Percentiles rank a stretch among this genome's conserved stretches.
Evolutionary conservation across 257 asterid genomes (phyloP).

Genomic region (Eucommia ulmoides): DNA sequence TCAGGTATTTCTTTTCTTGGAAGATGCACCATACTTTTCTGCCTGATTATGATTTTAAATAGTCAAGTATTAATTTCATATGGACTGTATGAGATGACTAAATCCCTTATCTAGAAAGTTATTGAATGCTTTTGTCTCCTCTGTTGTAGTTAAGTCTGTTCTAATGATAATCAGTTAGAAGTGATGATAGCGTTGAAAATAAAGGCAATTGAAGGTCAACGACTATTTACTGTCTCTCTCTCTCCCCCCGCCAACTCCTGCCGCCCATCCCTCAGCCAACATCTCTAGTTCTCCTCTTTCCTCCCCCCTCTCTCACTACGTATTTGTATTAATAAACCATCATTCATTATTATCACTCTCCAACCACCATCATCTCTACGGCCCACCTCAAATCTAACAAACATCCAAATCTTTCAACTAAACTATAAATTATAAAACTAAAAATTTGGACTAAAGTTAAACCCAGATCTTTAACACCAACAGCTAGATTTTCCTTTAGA

Average conservation of each 20-base stretch:
- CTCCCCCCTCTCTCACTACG: not conserved
- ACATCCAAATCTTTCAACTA: too few species aligned
- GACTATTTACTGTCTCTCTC: not conserved
- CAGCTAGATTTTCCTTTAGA: too few species aligned
- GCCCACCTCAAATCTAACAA: too few species aligned
- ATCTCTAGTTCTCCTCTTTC: not conserved
- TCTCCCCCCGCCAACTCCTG: too few species aligned
- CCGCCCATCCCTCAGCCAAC: too few species aligned
- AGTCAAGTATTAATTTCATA: not conserved
- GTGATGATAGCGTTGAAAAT: not conserved
- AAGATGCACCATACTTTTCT: constrained; percentile 6
- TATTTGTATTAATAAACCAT: not conserved
- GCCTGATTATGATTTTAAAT: not conserved
- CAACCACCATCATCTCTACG: too few species aligned
- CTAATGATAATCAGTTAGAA: not conserved
- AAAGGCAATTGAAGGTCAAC: not conserved
- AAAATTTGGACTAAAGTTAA: too few species aligned
- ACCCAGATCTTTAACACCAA: too few species aligned
- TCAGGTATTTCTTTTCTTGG: constrained; percentile 43
- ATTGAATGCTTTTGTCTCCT: not conserved
- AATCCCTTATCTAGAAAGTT: not conserved
- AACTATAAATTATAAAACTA: too few species aligned
- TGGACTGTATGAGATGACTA: not conserved
- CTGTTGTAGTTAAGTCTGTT: not conserved
- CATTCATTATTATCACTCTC: too few species aligned